These are phyloP conservation scores for Mycena metata DNA, from an alignment of 768 basidiomycete genomes.

Conservation along the genomic window DNA sequence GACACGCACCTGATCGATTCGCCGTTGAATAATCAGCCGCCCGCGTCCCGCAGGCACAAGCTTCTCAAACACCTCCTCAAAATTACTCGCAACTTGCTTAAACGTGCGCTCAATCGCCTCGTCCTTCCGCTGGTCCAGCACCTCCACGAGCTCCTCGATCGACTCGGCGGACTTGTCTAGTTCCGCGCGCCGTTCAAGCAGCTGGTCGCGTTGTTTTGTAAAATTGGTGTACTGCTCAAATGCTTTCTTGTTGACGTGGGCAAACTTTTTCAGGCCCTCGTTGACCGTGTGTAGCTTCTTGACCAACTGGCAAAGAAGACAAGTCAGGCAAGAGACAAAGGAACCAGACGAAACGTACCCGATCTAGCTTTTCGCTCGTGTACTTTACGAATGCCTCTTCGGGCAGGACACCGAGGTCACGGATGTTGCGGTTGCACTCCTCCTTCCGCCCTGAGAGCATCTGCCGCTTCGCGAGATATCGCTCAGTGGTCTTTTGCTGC, in stretches of 20 bases:
- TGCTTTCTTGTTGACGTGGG: constrained; percentile 99
- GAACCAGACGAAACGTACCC: constrained; percentile 62
- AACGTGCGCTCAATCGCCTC: constrained; percentile 99
- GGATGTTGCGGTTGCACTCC: constrained; percentile 94
- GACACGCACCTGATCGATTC: constrained; percentile 80
- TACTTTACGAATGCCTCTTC: constrained; percentile 99
- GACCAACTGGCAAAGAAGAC: constrained; percentile 75
- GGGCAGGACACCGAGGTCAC: constrained; percentile 95
- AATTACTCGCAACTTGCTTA: constrained; percentile 97
- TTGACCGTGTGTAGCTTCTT: constrained; percentile 94
- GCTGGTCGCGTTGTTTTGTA: constrained; percentile 96
- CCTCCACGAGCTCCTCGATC: constrained; percentile 93
- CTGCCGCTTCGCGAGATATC: constrained; percentile 93
- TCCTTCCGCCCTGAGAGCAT: constrained; percentile 89
- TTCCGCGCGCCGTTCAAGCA: constrained; percentile 88
- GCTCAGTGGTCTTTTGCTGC: constrained; percentile 95
- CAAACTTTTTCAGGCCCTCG: constrained; percentile 94
- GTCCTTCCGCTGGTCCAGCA: constrained; percentile 96
- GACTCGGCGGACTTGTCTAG: constrained; percentile 90
- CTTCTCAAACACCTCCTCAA: constrained; percentile 96
- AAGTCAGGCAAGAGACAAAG: constrained; percentile 1
- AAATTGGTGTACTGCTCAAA: constrained; percentile 99
- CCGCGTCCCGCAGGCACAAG: constrained; percentile 96
- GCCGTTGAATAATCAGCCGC: constrained; percentile 90
- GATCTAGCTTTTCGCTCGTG: constrained; percentile 87